Conservation (phyloP, 2,329 filamentous ascomycete species). For the Sporothrix brunneoviolacea region DNA sequence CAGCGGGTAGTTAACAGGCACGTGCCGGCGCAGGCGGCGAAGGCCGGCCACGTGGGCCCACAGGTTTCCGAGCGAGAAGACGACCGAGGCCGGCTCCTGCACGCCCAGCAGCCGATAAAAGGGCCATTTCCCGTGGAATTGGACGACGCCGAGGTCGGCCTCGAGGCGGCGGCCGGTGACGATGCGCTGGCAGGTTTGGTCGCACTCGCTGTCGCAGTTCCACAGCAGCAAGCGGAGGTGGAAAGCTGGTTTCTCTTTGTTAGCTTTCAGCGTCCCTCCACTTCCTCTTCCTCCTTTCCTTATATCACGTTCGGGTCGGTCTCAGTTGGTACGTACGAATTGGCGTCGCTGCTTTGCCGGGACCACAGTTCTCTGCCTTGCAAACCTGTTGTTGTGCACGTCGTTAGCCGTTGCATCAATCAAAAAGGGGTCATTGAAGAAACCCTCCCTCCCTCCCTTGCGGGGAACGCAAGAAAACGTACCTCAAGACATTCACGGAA, state of each 20-base stretch:
- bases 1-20: conserved; percentile 69
- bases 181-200: conserved; percentile 96
- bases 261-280: too few relatives aligned
- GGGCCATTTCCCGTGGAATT: conserved; percentile 99
- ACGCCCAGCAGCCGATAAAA: conserved; percentile 85
- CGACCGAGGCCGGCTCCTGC: conserved; percentile 88
- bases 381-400: conserved; percentile 59
- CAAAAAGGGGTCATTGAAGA: too few relatives aligned
- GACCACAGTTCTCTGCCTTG: conserved; percentile 68
- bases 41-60: conserved; percentile 77
- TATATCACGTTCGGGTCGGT: too few relatives aligned
- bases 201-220: conserved; percentile 90
- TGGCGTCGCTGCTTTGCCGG: conserved; percentile 48
- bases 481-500: conserved; percentile 85
- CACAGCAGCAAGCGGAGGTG: conserved; percentile 83
- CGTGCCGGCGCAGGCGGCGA: conserved; percentile 57
- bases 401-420: not conserved
- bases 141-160: conserved; percentile 62
- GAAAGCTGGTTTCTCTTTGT: conserved; percentile 51
- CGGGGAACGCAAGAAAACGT: conserved; percentile 24
- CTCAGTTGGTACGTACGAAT: conserved; percentile 55
- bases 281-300: too few relatives aligned
- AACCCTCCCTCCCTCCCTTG: not conserved
- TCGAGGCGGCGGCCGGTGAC: conserved; percentile 66
- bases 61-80: conserved; percentile 91